Evolutionary conservation across 2,329 filamentous ascomycete species (phyloP).

Genomic region (Trichoderma atrobrunneum): DNA sequence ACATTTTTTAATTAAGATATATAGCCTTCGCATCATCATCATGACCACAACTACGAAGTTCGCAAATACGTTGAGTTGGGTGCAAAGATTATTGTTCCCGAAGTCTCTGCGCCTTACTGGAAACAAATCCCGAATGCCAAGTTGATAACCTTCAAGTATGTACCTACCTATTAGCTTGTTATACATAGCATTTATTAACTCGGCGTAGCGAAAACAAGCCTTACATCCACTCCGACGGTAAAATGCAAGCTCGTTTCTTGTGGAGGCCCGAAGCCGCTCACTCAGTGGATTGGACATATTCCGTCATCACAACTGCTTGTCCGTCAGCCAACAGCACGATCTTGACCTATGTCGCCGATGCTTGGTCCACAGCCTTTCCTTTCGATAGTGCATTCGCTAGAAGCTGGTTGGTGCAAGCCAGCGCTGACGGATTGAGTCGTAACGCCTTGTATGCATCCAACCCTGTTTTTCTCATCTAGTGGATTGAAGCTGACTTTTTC

Average conservation of each 20-base stretch:
- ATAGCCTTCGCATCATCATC: background rate
- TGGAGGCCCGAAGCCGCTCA: background rate
- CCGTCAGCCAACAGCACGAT: background rate
- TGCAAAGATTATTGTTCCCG: background rate
- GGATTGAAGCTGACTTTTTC: background rate
- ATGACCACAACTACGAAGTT: background rate
- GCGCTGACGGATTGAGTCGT: background rate
- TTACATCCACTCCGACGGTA: background rate
- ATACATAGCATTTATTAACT: background rate
- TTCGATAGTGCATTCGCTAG: background rate
- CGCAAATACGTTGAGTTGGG: background rate
- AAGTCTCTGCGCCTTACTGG: background rate
- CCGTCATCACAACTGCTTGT: background rate
- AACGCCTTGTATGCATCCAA: background rate
- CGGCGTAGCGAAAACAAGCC: background rate
- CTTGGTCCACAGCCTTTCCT: background rate
- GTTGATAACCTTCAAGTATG: background rate
- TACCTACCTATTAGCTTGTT: background rate
- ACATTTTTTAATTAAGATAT: background rate
- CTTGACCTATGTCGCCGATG: background rate
- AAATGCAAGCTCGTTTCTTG: background rate
- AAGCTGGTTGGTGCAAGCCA: background rate
- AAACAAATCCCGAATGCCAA: background rate
- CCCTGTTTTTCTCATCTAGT: background rate
- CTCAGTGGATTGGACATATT: background rate